Evolutionary conservation across 176 grass and related monocot genomes (phyloP), one percentile per base, ranked within the genome.

Genomic region (Ampelocalamus luodianensis): DNA sequence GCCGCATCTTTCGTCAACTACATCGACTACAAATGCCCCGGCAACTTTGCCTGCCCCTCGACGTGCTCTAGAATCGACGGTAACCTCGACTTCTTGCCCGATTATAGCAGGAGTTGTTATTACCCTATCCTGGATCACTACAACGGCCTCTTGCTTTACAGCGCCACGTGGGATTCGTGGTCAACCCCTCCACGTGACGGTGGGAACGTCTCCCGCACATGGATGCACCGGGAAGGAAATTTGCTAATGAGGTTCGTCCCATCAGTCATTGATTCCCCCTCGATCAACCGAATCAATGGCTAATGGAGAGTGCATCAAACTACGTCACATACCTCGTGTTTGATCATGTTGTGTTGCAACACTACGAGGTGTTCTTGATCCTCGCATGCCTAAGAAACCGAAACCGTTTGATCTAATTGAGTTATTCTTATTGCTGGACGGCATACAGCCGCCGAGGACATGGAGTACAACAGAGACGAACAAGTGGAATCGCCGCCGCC

Each of bases 111-210:
- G 10, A 36, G 39, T 40, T 34, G 62, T 0, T 36, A 38, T 29
- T 10, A 13, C 20, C 2, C 79, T 48, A 43, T 81, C 48, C 65
- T 23, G 1, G 79, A 81, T 5, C 79, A 69, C 48, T 69, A 48
- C 79, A 69, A 81, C 13, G 79, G 79, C 3, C 79, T 81, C 22
- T 1, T 81, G 65, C 79, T 43, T 4, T 81, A 56, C 65, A n/a
- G 79, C 4, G 8, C 3, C 65, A 6, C 34, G 1, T 17, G 32
- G 20, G 49, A 3, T 38, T 9, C 34, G 79, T 81, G 32, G 79
- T 2, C 10, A 81, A 81, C 46, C 48, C 79, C 0, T 34, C 49
- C 3, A 70, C 65, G 0, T 49, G 79, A 4, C 36, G 15, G 13
- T 81, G 65, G 65, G 49, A 39, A 5, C 64, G 32, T 13, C 22